A percentile compares a stretch with the other conserved stretches of the same genome.
Conservation (phyloP, 2,329 filamentous ascomycete species). For the Reticulascus tulasneorum region DNA sequence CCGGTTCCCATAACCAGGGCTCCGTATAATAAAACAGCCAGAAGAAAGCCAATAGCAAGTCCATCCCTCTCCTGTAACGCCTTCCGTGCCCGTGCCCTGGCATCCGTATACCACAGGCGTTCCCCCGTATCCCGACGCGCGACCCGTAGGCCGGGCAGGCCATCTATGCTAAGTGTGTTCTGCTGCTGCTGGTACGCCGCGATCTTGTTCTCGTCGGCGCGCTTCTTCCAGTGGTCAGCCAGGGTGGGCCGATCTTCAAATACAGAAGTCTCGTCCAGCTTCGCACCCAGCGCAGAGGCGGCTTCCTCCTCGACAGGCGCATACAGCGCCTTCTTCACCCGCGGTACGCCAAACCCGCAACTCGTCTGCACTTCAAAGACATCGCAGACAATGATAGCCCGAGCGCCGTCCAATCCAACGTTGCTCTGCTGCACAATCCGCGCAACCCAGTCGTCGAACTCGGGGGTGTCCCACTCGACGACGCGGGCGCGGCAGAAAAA, state of each 20-base stretch:
- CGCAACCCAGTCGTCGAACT: slow-evolving; percentile 45
- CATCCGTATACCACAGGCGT: slow-evolving; percentile 39
- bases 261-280: slow-evolving; percentile 31
- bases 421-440: slow-evolving; percentile 31
- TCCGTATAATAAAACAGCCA: slow-evolving; percentile 13
- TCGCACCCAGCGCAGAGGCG: slow-evolving; percentile 16
- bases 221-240: slow-evolving; percentile 45
- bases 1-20: neutral
- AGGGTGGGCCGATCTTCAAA: slow-evolving; percentile 55
- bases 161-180: slow-evolving; percentile 56
- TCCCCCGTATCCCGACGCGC: slow-evolving; percentile 49
- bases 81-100: slow-evolving; percentile 1
- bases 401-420: slow-evolving; percentile 39
- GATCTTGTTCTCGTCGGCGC: slow-evolving; percentile 44
- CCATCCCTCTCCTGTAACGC: slow-evolving; percentile 10
- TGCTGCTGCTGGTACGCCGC: slow-evolving; percentile 52
- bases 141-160: slow-evolving; percentile 51
- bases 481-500: slow-evolving; percentile 58
- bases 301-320: slow-evolving; percentile 17
- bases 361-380: slow-evolving; percentile 64
- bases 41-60: slow-evolving; percentile 14
- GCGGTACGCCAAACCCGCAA: slow-evolving; percentile 63
- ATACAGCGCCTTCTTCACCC: slow-evolving; percentile 39
- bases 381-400: slow-evolving; percentile 58
- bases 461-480: slow-evolving; percentile 54